phyloP scores from a whole-genome alignment of 1,284 basidiomycete genomes.

The Retiboletus fuscus region DNA sequence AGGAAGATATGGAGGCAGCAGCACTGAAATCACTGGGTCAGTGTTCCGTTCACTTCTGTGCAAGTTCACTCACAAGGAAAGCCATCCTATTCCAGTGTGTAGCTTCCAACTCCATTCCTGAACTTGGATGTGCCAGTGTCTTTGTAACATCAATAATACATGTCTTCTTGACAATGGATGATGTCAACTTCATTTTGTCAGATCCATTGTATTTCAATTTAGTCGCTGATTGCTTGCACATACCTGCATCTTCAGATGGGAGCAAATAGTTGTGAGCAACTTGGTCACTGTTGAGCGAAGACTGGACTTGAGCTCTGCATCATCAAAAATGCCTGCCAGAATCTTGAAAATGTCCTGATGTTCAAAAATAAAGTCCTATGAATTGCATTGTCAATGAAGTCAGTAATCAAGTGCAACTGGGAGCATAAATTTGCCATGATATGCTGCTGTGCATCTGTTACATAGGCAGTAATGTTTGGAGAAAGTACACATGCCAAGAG shows the following conservation, averaged over 20 bases:
- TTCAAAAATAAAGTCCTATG: not conserved
- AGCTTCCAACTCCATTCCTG: not conserved
- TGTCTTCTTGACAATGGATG: not conserved
- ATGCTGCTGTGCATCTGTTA: not conserved
- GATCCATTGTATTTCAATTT: too few relatives aligned
- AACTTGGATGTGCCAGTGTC: not conserved
- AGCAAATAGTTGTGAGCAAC: not conserved
- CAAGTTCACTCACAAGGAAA: too few relatives aligned
- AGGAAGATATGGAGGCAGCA: too few relatives aligned
- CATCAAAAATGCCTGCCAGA: not conserved
- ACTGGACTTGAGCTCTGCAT: not conserved
- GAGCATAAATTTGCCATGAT: not conserved
- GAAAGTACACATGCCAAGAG: constrained; percentile 6
- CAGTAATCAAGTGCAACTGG: not conserved
- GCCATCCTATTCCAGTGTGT: too few relatives aligned
- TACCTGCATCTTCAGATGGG: not conserved
- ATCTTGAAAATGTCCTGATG: not conserved
- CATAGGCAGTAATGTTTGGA: constrained; percentile 2
- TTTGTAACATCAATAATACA: not conserved
- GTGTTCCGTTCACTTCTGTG: too few relatives aligned
- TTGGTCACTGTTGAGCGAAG: not conserved
- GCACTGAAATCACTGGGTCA: too few relatives aligned
- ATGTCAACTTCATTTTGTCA: not conserved
- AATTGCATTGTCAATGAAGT: not conserved
- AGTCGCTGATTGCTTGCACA: not conserved